These are phyloP conservation scores for Xylariaceae sp. DNA, from an alignment of 2,329 filamentous ascomycete genomes.

Conservation along the genomic window DNA sequence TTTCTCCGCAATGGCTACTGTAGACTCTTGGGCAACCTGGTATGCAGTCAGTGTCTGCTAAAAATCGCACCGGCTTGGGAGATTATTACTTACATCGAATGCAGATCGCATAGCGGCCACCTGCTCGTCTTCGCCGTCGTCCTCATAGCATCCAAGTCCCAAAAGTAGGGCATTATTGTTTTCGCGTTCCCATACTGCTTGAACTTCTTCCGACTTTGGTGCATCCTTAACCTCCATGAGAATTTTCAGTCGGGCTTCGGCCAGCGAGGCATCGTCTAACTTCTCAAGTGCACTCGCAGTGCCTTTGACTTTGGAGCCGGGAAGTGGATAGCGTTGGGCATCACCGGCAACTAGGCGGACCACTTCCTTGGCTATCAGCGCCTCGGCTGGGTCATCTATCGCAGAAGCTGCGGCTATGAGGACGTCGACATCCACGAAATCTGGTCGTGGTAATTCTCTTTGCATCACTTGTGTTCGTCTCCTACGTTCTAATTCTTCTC, in stretches of 20 bases:
- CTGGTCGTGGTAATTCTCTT: slow-evolving; percentile 74
- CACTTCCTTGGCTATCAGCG: slow-evolving; percentile 72
- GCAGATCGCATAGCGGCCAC: slow-evolving; percentile 62
- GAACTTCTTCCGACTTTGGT: slow-evolving; percentile 49
- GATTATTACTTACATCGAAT: slow-evolving; percentile 62
- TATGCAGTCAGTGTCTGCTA: slow-evolving; percentile 10
- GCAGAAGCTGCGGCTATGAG: slow-evolving; percentile 63
- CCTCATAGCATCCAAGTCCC: slow-evolving; percentile 76
- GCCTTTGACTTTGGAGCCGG: slow-evolving; percentile 63
- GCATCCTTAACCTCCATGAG: slow-evolving; percentile 62
- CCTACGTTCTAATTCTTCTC: slow-evolving; percentile 73
- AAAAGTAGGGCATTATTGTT: slow-evolving; percentile 62
- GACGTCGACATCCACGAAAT: slow-evolving; percentile 65
- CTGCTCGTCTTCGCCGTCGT: slow-evolving; percentile 71
- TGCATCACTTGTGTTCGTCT: slow-evolving; percentile 92
- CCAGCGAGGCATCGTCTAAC: slow-evolving; percentile 69
- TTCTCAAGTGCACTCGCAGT: slow-evolving; percentile 56
- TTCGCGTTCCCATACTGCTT: slow-evolving; percentile 51
- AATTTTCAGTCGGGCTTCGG: slow-evolving; percentile 74
- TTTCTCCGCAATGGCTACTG: slow-evolving; percentile 71
- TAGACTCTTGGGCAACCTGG: slow-evolving; percentile 68
- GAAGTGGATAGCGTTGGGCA: slow-evolving; percentile 69
- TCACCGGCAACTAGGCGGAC: slow-evolving; percentile 81
- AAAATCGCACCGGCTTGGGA: not conserved
- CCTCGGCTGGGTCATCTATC: slow-evolving; percentile 62